Evolutionary conservation across 805 yeast genomes (phyloP).

Genomic region (Debaryomyces maramus): DNA sequence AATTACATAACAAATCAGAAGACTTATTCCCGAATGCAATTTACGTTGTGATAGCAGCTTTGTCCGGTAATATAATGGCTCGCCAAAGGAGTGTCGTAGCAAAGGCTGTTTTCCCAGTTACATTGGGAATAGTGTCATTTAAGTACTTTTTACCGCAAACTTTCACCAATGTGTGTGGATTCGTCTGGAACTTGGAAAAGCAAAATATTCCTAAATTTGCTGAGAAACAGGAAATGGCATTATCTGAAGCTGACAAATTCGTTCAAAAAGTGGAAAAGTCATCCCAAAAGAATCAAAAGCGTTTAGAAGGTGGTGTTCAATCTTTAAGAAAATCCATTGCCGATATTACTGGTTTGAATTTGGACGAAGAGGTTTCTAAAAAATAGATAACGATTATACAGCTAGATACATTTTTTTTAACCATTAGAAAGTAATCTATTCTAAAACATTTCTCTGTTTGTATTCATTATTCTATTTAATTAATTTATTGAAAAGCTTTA

Average conservation of each 20-base stretch:
- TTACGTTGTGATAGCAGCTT: conserved; percentile 65
- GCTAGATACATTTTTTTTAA: too few relatives aligned
- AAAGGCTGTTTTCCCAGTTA: conserved; percentile 56
- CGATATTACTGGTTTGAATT: conserved; percentile 64
- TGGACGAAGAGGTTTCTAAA: conserved; percentile 59
- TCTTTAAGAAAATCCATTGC: conserved; percentile 47
- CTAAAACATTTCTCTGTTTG: too few relatives aligned
- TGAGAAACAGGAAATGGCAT: conserved; percentile 53
- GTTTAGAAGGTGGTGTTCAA: conserved; percentile 36
- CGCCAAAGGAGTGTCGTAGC: conserved; percentile 62
- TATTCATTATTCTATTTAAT: too few relatives aligned
- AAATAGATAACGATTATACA: too few relatives aligned
- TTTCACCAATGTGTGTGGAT: conserved; percentile 55
- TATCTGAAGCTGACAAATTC: conserved; percentile 45
- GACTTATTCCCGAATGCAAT: conserved; percentile 69
- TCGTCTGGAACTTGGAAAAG: conserved; percentile 62
- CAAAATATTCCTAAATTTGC: conserved; percentile 63
- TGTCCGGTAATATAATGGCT: conserved; percentile 71
- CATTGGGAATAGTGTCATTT: conserved; percentile 64
- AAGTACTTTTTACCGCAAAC: conserved; percentile 72
- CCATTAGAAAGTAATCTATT: too few relatives aligned
- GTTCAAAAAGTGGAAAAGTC: conserved; percentile 45
- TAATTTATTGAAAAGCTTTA: too few relatives aligned
- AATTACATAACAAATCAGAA: conserved; percentile 64
- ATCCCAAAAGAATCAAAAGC: conserved; percentile 36